Evolutionary conservation across 306 rosid genomes (phyloP), one percentile per base, ranked within the genome.

Genomic region (Dalbergia oliveri): DNA sequence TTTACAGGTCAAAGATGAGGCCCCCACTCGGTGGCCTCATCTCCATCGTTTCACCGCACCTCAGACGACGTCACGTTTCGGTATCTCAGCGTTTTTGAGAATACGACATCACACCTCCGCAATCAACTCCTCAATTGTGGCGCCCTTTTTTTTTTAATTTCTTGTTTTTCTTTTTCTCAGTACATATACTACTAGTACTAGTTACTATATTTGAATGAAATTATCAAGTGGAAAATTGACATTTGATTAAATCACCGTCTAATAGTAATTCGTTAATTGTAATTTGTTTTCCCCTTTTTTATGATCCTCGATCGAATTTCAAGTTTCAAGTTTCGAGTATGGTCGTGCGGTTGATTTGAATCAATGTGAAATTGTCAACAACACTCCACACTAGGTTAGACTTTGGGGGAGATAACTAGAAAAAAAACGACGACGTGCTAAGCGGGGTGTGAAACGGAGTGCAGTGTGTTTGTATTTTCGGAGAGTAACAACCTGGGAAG

Each of bases 1-100:
- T 92, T 0, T 94, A 94, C 78, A 79, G 98, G 90, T 91, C 98
- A 61, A 94, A 94, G 93, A 94, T 94, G 98, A 63, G 94, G 86
- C 97, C 98, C 71, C 98, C 98, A 70, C 97, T 93, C 0, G 99
- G 99, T 3, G 99, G 99, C 31, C 91, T 95, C 43, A 89, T 95
- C 80, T 96, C 99, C 85, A 93, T 93, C 18, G 98, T 91, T 37
- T 90, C 98, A 12, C 98, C 97, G 0, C 93, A 95, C 11, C 14
- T 91, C 9, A 84, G 93, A 80, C 92, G 98, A 11, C 96, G 96
- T 67, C 97, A 95, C 92, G 87, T 91, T 73, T 95, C 99, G 0
- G 82, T 91, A 49, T 95, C 99, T 0, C 98, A 96, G 82, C 98
- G 99, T 83, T 96, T 83, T 92, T 31, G 47, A 34, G 34, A 3